Evolutionary conservation across 768 basidiomycete genomes (phyloP).

Genomic region (Lentinula raphanica): DNA sequence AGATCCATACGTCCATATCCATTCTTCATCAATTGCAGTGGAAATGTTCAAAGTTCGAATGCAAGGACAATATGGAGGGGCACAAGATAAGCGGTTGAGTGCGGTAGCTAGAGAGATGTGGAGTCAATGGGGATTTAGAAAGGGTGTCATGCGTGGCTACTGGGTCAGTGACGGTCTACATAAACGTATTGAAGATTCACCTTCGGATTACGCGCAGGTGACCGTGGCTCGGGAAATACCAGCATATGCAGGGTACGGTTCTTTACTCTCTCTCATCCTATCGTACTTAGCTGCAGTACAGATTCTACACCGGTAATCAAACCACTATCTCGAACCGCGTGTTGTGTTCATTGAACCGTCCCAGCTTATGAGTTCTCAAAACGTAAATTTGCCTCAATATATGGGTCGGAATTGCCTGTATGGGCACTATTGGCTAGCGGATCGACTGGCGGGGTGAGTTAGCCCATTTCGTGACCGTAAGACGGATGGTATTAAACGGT

Average conservation of each 20-base stretch:
- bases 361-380: slow-evolving; percentile 87
- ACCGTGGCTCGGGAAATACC: slow-evolving; percentile 93
- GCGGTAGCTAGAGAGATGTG: slow-evolving; percentile 79
- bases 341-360: background rate
- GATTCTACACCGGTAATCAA: slow-evolving; percentile 60
- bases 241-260: slow-evolving; percentile 81
- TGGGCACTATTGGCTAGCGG: slow-evolving; percentile 85
- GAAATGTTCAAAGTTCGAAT: slow-evolving; percentile 99
- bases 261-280: background rate
- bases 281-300: slow-evolving; percentile 19
- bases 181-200: background rate
- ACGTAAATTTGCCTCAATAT: slow-evolving; percentile 59
- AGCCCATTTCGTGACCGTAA: background rate
- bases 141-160: slow-evolving; percentile 94
- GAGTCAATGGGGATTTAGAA: slow-evolving; percentile 75
- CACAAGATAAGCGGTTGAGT: slow-evolving; percentile 72
- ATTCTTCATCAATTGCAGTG: slow-evolving; percentile 41
- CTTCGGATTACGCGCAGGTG: slow-evolving; percentile 40
- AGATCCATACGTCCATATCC: slow-evolving; percentile 1
- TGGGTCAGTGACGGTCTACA: slow-evolving; percentile 55
- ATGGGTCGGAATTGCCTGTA: slow-evolving; percentile 68
- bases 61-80: slow-evolving; percentile 90
- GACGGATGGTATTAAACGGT: too few species aligned
- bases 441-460: slow-evolving; percentile 72
- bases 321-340: background rate